Base-by-base conservation (phyloP, 164 flowering plant genomes). In the Houttuynia cordata region DNA sequence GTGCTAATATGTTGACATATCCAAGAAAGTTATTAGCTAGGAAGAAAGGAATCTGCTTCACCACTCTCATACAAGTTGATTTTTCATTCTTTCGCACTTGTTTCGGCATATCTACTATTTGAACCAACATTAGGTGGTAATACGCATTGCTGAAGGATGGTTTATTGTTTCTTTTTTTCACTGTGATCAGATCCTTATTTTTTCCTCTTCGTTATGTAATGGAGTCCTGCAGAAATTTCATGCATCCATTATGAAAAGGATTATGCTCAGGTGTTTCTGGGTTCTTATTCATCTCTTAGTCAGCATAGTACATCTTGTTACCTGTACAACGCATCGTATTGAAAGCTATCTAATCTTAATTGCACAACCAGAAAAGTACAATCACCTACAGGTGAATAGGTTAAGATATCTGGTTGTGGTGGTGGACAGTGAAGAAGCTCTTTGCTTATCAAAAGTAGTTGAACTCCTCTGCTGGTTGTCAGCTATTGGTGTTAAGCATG, bases 351-450 rank as follows among this genome's bases (percentile, higher is more conserved):
- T 81, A 24, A 82, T 94, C 37, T 72, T 86, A 22, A 67, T 62
- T 58, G 83, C 85, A 52, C 18, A 78, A 4, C 60, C 78, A 23
- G 64, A 59, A 68, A 79, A 58, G 17, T 82, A 79, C 70, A 72
- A 62, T 47, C 24, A 62, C 57, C 67, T 91, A 22, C 65, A 83
- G 68, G 21, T 81, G 42, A 70, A 51, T 51, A 84, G 76, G 41
- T 80, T 94, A 22, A 70, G 54, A 25, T 80, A 78, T 70, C 78
- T 94, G 57, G 99, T 95, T 21, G 62, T 94, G 67, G 97, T 83
- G 56, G 58, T 94, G 25, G 96, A 88, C 64, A 85, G 89, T 76
- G 91, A 90, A 64, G 97, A 93, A 71, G 96, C 92, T 60, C 68
- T 41, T 19, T 55, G 78, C 8, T 81, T 73, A 25, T 61, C 77